Evolutionary conservation across 2,329 filamentous ascomycete genomes (phyloP), one percentile per base, ranked within the genome.

Genomic region (Colletotrichum neosansevieriae): DNA sequence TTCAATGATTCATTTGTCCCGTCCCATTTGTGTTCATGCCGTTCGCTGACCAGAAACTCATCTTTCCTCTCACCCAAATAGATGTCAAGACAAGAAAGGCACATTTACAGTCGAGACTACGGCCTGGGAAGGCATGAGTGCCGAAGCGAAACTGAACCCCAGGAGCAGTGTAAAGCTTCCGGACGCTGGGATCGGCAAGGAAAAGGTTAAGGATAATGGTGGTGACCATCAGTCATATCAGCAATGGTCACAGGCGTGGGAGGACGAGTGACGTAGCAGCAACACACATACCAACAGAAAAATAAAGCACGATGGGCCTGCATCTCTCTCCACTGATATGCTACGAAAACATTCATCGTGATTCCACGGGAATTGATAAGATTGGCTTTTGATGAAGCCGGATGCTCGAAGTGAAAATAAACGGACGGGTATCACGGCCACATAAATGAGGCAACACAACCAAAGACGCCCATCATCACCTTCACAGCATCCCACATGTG

Each of bases 91-190:
- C 76, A 83, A 79, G 72, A 86, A 86, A 13, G 86, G 86, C 4
- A 79, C 67, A 7, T 91, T 91, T 72, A 85, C 81, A 75, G 85
- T 89, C 49, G 89, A 91, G 79, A 91, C 89, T 24, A 91, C 89
- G 12, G 82, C 84, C 49, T 91, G 88, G 88, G 88, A 91, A 78
- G 82, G 77, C 21, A 19, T 36, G 19, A 44, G 19, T 12, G 19
- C 45, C 24, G 29, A 17, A 17, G 17, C 24, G 11, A 40, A 45
- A 29, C 10, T 21, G 12, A 19, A 36, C n/a, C 9, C 13, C n/a
- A 13, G 45, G 15, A 58, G n/a, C 21, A 44, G 7, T 17, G 15
- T 5, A 17, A 36, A n/a, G 9, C 17, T 21, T 19, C 49, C 49
- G 32, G 32, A 47, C 36, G 19, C 9, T 49, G 47, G 36, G 13